Conservation (phyloP, 805 yeast species). For the Wickerhamiella azyma region DNA sequence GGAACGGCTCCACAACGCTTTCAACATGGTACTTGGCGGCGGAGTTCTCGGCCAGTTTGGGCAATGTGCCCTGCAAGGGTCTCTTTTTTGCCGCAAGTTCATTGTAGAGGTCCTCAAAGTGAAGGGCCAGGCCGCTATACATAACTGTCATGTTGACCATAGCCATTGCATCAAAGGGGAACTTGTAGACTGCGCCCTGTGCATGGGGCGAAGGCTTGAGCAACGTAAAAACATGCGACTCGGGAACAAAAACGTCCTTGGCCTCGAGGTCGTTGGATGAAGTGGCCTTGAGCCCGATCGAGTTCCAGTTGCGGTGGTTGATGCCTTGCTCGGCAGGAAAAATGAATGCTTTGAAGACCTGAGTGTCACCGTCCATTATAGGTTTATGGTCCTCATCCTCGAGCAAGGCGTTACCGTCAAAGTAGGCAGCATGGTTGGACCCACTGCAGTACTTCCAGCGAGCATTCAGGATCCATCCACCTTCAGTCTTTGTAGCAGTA, state of each 20-base stretch:
- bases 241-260: conserved; percentile 2
- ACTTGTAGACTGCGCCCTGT: neutral
- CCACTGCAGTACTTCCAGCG: conserved; percentile 8
- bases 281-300: conserved; percentile 3
- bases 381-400: neutral
- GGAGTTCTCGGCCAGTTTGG: conserved; percentile 1
- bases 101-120: conserved; percentile 7
- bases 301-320: conserved; percentile 5
- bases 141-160: conserved; percentile 1
- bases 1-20: neutral
- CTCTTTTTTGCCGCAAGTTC: conserved; percentile 2
- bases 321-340: neutral
- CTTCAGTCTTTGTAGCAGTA: neutral
- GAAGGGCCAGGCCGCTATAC: conserved; percentile 4
- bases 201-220: conserved; percentile 3
- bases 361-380: neutral
- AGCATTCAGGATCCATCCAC: conserved; percentile 2
- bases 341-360: neutral
- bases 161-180: conserved; percentile 5
- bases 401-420: conserved; percentile 1
- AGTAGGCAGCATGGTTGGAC: conserved; percentile 4
- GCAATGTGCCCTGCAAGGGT: conserved; percentile 4
- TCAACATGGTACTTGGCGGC: neutral
- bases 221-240: conserved; percentile 2
- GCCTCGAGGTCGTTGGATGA: conserved; percentile 4